Evolutionary conservation across 106 monocot genomes (phyloP).

Genomic region (Phalaenopsis equestris): DNA sequence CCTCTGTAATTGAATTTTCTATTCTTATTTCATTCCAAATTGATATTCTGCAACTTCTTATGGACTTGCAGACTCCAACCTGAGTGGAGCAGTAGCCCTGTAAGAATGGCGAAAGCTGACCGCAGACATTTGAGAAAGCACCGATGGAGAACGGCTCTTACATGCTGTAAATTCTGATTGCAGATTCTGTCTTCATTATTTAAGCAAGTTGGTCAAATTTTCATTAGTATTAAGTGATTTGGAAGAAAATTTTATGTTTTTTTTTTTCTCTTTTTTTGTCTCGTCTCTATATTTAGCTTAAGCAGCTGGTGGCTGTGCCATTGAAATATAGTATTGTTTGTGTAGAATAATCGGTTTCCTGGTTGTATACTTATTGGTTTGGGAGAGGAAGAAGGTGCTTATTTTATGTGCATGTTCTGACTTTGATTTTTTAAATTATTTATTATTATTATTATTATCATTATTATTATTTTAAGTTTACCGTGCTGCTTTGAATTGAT

Average conservation of each 20-base stretch:
- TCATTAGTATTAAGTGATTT: background rate
- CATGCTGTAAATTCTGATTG: conserved; percentile 25
- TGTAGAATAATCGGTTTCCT: no score
- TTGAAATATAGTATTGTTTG: no score
- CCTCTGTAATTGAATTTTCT: no score
- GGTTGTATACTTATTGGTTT: no score
- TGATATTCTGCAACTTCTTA: background rate
- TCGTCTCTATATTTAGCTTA: background rate
- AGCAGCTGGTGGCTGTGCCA: background rate
- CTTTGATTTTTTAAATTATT: no score
- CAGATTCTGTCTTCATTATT: background rate
- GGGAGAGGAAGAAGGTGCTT: no score
- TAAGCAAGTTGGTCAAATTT: background rate
- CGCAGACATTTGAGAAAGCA: conserved; percentile 13
- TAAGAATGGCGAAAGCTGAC: conserved; percentile 21
- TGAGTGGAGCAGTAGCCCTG: conserved; percentile 30
- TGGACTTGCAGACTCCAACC: conserved; percentile 12
- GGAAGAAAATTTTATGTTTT: background rate
- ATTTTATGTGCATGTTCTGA: no score
- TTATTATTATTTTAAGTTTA: no score
- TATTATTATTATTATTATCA: no score
- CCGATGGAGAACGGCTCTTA: conserved; percentile 7
- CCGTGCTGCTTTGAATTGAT: no score
- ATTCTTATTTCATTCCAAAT: background rate
- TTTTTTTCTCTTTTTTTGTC: background rate